These are phyloP conservation scores for Diplotaxis tenuifolia DNA, from an alignment of 345 rosid genomes.

Conservation along the genomic window DNA sequence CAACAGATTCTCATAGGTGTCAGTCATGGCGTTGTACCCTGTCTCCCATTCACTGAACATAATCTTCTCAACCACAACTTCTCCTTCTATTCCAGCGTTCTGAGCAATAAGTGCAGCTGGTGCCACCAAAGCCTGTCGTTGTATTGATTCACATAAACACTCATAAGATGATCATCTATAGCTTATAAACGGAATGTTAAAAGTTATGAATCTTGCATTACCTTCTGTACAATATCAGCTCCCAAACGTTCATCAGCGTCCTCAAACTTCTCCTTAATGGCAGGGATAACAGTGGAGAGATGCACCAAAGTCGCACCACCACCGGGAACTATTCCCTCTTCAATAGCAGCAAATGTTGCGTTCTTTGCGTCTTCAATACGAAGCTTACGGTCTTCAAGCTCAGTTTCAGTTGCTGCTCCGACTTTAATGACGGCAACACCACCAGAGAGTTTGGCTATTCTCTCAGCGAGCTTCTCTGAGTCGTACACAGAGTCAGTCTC, in stretches of 20 bases:
- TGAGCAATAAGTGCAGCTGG: slow-evolving; percentile 92
- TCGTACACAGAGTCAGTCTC: slow-evolving; percentile 95
- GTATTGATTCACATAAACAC: neutral
- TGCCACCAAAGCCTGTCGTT: slow-evolving; percentile 83
- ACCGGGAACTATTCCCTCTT: slow-evolving; percentile 98
- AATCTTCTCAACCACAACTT: slow-evolving; percentile 88
- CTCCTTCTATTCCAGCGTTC: slow-evolving; percentile 94
- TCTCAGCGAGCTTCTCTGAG: slow-evolving; percentile 86
- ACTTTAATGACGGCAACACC: slow-evolving; percentile 97
- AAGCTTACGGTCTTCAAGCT: slow-evolving; percentile 93
- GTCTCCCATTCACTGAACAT: slow-evolving; percentile 79
- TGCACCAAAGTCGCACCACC: slow-evolving; percentile 94
- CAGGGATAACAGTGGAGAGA: slow-evolving; percentile 63
- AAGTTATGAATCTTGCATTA: slow-evolving; percentile 23
- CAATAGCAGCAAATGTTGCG: slow-evolving; percentile 96
- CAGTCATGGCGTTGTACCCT: slow-evolving; percentile 94
- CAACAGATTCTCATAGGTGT: slow-evolving; percentile 77
- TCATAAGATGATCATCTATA: neutral
- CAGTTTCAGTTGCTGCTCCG: slow-evolving; percentile 98
- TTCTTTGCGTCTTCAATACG: slow-evolving; percentile 97
- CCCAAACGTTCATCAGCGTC: slow-evolving; percentile 87
- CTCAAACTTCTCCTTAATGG: slow-evolving; percentile 71
- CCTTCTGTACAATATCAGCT: slow-evolving; percentile 97
- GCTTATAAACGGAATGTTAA: neutral
- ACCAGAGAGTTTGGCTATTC: slow-evolving; percentile 92